phyloP scores from a whole-genome alignment of 176 grass and related monocot species.

The Triticum turgidum region DNA sequence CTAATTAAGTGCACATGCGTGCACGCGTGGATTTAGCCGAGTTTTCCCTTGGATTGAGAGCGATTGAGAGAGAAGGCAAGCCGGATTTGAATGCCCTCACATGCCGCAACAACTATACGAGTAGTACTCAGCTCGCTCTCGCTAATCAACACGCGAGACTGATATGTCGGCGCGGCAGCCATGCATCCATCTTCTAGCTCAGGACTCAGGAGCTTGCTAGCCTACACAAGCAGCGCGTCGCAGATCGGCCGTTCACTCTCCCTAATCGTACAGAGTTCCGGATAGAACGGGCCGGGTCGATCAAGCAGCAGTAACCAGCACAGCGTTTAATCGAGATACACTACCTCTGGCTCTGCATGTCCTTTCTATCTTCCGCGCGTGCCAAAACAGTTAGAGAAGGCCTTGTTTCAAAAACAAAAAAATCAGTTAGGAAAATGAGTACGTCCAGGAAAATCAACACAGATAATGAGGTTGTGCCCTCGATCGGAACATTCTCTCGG shows the following conservation, averaged over 20 bases:
- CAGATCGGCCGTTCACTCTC: too few species aligned
- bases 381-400: too few species aligned
- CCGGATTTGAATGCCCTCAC: slow-evolving; percentile 24
- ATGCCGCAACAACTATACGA: slow-evolving; percentile 13
- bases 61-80: not conserved
- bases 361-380: too few species aligned
- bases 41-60: not conserved
- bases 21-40: not conserved
- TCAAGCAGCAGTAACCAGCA: too few species aligned
- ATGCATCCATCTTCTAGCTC: not conserved
- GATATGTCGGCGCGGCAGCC: not conserved
- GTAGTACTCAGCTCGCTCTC: not conserved
- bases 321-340: too few species aligned
- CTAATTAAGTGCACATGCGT: not conserved
- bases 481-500: not conserved
- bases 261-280: too few species aligned
- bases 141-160: not conserved
- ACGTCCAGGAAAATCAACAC: not conserved
- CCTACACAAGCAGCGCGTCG: too few species aligned
- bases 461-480: not conserved
- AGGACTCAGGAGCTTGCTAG: not conserved
- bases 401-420: too few species aligned
- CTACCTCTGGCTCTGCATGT: too few species aligned
- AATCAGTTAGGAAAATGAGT: too few species aligned
- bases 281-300: too few species aligned